Conservation (phyloP, 352 stramenopile species). For the Salisapilia sapeloensis region DNA sequence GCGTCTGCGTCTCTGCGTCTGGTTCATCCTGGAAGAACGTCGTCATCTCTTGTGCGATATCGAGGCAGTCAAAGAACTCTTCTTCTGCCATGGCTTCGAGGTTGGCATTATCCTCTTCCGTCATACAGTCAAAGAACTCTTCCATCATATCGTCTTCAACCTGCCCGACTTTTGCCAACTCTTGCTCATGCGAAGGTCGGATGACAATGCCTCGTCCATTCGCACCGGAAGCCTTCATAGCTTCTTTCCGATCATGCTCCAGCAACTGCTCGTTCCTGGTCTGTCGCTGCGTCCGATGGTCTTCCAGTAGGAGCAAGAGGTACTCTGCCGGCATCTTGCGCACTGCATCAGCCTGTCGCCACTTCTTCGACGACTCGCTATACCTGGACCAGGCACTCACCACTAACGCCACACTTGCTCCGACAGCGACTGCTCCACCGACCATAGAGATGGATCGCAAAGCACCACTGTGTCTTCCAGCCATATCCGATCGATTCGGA, state of each 20-base stretch:
- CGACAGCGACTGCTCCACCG: slow-evolving; percentile 58
- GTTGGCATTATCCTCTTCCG: slow-evolving; percentile 27
- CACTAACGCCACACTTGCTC: slow-evolving; percentile 55
- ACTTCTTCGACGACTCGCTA: slow-evolving; percentile 42
- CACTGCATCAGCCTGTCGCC: slow-evolving; percentile 46
- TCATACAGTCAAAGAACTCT: slow-evolving; percentile 70
- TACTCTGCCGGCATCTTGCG: slow-evolving; percentile 57
- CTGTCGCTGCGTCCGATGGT: slow-evolving; percentile 20
- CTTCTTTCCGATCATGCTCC: slow-evolving; percentile 4
- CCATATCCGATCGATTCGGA: slow-evolving; percentile 7
- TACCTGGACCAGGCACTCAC: slow-evolving; percentile 73
- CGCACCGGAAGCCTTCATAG: too few species aligned
- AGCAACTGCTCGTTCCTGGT: slow-evolving; percentile 5
- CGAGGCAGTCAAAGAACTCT: slow-evolving; percentile 73
- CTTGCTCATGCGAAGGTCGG: slow-evolving; percentile 6
- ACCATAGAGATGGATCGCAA: slow-evolving; percentile 45
- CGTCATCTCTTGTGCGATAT: slow-evolving; percentile 37
- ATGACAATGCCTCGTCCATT: too few species aligned
- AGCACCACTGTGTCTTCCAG: slow-evolving; percentile 6
- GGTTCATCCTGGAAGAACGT: slow-evolving; percentile 14
- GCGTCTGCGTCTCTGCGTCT: slow-evolving; percentile 5
- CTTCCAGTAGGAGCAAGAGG: slow-evolving; percentile 53
- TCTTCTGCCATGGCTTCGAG: slow-evolving; percentile 62
- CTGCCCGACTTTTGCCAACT: slow-evolving; percentile 6
- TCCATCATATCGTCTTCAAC: slow-evolving; percentile 47